Conservation (phyloP, 169 alveolate genomes). For the Eimeria necatrix region DNA sequence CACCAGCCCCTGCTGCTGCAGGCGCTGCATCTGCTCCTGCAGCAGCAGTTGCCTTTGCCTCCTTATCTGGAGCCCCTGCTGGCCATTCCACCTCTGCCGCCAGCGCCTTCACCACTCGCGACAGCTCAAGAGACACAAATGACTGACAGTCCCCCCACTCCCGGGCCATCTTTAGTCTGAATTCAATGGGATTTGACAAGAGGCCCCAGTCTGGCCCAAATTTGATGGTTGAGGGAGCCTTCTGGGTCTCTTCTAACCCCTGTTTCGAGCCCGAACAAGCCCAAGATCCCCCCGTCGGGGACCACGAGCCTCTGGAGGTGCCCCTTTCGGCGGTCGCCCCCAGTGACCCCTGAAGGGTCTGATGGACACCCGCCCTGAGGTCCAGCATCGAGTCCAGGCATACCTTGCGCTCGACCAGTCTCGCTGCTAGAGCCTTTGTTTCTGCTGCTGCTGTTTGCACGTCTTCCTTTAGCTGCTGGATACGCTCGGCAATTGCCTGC, state of each 20-base stretch:
- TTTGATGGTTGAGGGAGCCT: not conserved
- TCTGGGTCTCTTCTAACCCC: not conserved
- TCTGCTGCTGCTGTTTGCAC: not conserved
- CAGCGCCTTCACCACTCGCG: not conserved
- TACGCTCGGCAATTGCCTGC: not conserved
- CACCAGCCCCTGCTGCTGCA: not conserved
- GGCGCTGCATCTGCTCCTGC: not conserved
- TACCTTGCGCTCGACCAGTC: not conserved
- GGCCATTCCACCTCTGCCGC: not conserved
- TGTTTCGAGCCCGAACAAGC: not conserved
- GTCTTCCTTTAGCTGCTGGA: not conserved
- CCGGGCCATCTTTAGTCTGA: not conserved
- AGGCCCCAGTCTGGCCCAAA: conserved; percentile 33
- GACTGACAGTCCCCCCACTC: not conserved
- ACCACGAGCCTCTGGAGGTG: too few relatives aligned
- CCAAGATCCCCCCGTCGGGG: too few relatives aligned
- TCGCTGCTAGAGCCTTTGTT: not conserved
- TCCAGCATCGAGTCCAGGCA: not conserved
- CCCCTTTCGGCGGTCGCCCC: not conserved
- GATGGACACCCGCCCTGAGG: not conserved
- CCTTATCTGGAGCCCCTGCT: not conserved
- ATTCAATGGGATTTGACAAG: not conserved
- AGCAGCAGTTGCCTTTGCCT: not conserved
- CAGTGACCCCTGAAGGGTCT: not conserved
- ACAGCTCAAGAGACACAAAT: not conserved